Conservation (phyloP, 495 filamentous ascomycete species). For the Aspergillus incahuasiensis region DNA sequence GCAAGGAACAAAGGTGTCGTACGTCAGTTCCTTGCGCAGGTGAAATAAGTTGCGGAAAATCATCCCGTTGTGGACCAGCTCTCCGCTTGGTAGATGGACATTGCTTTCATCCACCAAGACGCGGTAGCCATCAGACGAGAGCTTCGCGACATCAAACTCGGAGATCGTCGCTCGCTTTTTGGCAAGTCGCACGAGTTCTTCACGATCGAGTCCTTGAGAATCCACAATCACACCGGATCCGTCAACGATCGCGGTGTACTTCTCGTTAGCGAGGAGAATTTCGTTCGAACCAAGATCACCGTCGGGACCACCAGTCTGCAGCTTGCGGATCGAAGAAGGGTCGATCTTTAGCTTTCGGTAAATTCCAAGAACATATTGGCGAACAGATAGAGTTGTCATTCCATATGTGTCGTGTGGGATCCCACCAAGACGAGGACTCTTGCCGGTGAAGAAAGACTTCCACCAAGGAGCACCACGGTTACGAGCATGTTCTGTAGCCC, state of each 20-base stretch:
- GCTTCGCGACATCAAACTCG: slow-evolving; percentile 77
- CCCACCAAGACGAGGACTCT: slow-evolving; percentile 90
- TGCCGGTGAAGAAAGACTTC: slow-evolving; percentile 99
- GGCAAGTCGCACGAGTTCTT: slow-evolving; percentile 79
- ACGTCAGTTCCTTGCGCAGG: slow-evolving; percentile 67
- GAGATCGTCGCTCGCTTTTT: slow-evolving; percentile 86
- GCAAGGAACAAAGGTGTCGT: slow-evolving; percentile 91
- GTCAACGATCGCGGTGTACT: slow-evolving; percentile 89
- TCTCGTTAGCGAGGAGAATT: slow-evolving; percentile 92
- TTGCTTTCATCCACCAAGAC: slow-evolving; percentile 91
- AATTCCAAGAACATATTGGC: slow-evolving; percentile 92
- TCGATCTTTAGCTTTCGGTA: slow-evolving; percentile 93
- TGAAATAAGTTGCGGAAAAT: slow-evolving; percentile 97
- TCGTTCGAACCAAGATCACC: slow-evolving; percentile 97
- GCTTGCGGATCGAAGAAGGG: slow-evolving; percentile 74
- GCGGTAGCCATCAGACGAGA: slow-evolving; percentile 83
- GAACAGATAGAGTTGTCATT: slow-evolving; percentile 96
- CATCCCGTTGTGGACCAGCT: slow-evolving; percentile 84
- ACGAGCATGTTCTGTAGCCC: slow-evolving; percentile 93
- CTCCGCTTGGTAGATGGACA: slow-evolving; percentile 77
- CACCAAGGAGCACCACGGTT: slow-evolving; percentile 90
- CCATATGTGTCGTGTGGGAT: slow-evolving; percentile 95
- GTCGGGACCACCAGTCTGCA: slow-evolving; percentile 97
- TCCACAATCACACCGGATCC: slow-evolving; percentile 93
- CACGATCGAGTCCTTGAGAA: slow-evolving; percentile 78